phyloP scores from a whole-genome alignment of 805 yeast species.

The Starmerella cellae region DNA sequence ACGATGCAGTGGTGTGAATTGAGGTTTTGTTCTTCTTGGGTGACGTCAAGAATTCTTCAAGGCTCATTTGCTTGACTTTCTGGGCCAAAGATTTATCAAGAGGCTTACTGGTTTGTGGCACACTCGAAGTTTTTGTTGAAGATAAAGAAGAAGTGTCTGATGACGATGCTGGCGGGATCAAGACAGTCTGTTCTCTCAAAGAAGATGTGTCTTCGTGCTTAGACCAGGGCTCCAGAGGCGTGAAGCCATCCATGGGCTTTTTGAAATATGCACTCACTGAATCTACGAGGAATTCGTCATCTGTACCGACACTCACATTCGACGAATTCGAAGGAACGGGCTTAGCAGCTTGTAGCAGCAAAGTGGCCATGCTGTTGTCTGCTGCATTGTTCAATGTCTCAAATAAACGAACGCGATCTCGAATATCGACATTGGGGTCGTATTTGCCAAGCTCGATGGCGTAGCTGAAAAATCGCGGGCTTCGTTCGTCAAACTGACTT shows the following conservation, averaged over 20 bases:
- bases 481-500: constrained; percentile 16
- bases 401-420: constrained; percentile 74
- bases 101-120: not conserved
- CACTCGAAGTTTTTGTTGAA: not conserved
- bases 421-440: constrained; percentile 60
- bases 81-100: not conserved
- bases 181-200: not conserved
- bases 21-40: not conserved
- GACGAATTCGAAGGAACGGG: constrained; percentile 37
- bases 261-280: constrained; percentile 25
- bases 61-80: constrained; percentile 37
- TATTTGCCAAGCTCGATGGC: constrained; percentile 53
- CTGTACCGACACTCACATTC: not conserved
- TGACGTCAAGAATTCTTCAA: constrained; percentile 62
- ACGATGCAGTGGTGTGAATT: too few relatives aligned
- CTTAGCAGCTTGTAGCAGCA: constrained; percentile 66
- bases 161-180: not conserved
- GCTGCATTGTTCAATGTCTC: constrained; percentile 44
- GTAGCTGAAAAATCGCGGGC: constrained; percentile 44
- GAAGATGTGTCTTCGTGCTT: constrained; percentile 7
- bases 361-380: constrained; percentile 47
- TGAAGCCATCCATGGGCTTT: constrained; percentile 25
- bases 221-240: constrained; percentile 36
- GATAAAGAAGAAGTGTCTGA: too few relatives aligned
- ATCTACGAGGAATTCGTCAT: constrained; percentile 23